A percentile compares a stretch with the other conserved stretches of the same genome.
Evolutionary conservation across 1,284 basidiomycete species (phyloP).

Genomic region (Papiliotrema nemorosa): DNA sequence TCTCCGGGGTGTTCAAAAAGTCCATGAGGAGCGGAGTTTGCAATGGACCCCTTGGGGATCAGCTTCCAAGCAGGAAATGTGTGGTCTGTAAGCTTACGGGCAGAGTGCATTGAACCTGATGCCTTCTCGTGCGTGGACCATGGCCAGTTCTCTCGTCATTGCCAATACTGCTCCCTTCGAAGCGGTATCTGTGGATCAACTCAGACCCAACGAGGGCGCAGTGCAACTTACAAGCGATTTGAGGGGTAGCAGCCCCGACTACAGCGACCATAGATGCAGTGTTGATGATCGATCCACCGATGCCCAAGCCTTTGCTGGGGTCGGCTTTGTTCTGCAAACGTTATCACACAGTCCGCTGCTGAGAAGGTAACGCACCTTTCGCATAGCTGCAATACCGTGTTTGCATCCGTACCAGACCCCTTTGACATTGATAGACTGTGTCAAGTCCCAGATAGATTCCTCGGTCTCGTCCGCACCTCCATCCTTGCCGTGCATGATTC

Average conservation of each 20-base stretch:
- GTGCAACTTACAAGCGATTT: slow-evolving; percentile 77
- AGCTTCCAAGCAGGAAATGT: not conserved
- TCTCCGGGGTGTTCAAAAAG: slow-evolving; percentile 95
- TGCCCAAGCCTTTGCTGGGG: slow-evolving; percentile 68
- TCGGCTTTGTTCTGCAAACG: slow-evolving; percentile 68
- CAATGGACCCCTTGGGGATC: slow-evolving; percentile 71
- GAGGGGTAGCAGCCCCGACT: slow-evolving; percentile 91
- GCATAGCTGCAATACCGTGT: slow-evolving; percentile 93
- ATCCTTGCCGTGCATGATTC: slow-evolving; percentile 88
- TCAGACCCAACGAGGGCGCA: not conserved
- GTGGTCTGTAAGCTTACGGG: slow-evolving; percentile 61
- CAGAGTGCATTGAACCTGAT: slow-evolving; percentile 93
- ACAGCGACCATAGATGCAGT: slow-evolving; percentile 90
- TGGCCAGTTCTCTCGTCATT: slow-evolving; percentile 96
- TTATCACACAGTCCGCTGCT: not conserved
- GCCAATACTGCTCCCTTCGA: slow-evolving; percentile 83
- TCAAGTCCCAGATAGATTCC: slow-evolving; percentile 91
- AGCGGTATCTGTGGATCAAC: slow-evolving; percentile 44
- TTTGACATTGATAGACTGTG: slow-evolving; percentile 92
- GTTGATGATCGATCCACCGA: slow-evolving; percentile 93
- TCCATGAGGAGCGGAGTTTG: slow-evolving; percentile 95
- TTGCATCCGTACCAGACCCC: slow-evolving; percentile 99
- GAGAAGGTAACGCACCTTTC: slow-evolving; percentile 48
- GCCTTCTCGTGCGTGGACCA: slow-evolving; percentile 94
- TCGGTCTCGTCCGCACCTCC: slow-evolving; percentile 93